Evolutionary conservation across 2,329 filamentous ascomycete genomes (phyloP).

Genomic region (Atkinsonella hypoxylon): DNA sequence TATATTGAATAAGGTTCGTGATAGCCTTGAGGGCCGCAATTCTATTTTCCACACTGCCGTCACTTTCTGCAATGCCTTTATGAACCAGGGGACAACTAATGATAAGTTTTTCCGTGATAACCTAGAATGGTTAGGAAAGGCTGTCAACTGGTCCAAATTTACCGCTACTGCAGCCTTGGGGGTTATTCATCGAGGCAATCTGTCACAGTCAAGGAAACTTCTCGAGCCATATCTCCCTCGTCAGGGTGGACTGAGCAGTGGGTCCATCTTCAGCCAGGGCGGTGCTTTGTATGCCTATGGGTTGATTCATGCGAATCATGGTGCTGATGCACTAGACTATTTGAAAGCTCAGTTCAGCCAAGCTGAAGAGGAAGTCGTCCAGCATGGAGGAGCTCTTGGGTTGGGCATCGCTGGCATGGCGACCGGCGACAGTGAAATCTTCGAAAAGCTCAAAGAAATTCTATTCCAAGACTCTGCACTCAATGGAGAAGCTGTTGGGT

Average conservation of each 20-base stretch:
- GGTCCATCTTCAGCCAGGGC: constrained; percentile 91
- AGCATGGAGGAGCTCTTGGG: constrained; percentile 90
- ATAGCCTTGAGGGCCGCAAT: constrained; percentile 89
- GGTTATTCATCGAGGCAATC: constrained; percentile 91
- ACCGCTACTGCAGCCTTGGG: constrained; percentile 92
- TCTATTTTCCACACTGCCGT: constrained; percentile 98
- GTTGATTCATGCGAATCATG: constrained; percentile 94
- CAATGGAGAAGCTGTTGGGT: constrained; percentile 90
- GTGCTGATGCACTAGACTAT: constrained; percentile 76
- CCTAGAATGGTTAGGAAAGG: constrained; percentile 93
- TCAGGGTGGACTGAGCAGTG: constrained; percentile 57
- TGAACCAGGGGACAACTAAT: constrained; percentile 97
- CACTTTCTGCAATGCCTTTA: constrained; percentile 96
- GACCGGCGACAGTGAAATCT: constrained; percentile 79
- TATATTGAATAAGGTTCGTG: constrained; percentile 91
- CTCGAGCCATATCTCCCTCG: constrained; percentile 89
- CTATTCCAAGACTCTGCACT: constrained; percentile 90
- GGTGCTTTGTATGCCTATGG: constrained; percentile 93
- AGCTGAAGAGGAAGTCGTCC: constrained; percentile 82
- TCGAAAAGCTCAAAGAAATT: constrained; percentile 79
- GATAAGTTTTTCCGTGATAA: constrained; percentile 99
- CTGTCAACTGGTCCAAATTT: constrained; percentile 99
- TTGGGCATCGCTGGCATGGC: constrained; percentile 97
- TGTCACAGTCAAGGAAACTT: constrained; percentile 85
- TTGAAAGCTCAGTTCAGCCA: constrained; percentile 62